Evolutionary conservation across 768 basidiomycete species (phyloP), one percentile per base, ranked within the genome.

Genomic region (Vararia minispora): DNA sequence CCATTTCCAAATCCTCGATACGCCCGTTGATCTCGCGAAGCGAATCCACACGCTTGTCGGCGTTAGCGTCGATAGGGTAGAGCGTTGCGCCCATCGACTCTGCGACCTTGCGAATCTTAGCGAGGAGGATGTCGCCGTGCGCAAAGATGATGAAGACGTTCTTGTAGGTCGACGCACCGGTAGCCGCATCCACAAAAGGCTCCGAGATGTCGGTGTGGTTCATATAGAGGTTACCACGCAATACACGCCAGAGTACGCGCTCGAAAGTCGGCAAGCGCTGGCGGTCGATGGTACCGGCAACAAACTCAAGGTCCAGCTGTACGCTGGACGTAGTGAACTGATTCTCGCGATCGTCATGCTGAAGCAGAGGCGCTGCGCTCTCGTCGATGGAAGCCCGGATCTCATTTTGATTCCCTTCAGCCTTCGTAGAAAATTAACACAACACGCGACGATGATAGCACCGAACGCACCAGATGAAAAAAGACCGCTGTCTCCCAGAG

Each of bases 71-170:
- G 55, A 99, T 95, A 27, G 91, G 89, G 62, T 94, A 98, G 39
- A 98, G 65, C 0, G 90, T 97, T 3, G 83, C 95, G 26, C 95
- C 92, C 84, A 98, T 97, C n/a, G 90, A 94, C 61, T 97, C 94
- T 20, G 92, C 85, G 38, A 99, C 86, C 59, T 91, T 97, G 56
- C 92, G 86, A 54, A 99, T 97, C 71, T 98, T 99, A 46, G 87
- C 73, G 21, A 99, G 76, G 16, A 98, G 67, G 14, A 83, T 79
- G 27, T 87, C 80, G 13, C 95, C 95, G 50, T 99, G 92, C 0
- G 95, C 95, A 51, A 99, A 99, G 55, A 99, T 98, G 63, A 99
- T 94, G 66, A 99, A 99, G 28, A 98, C 95, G 52, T 97, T 91
- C 73, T 98, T 99, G 65, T 85, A 76, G 16, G 84, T 85, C 63